Percentiles rank a stretch among this genome's conserved stretches.
Conservation (phyloP, 345 rosid genomes). For the Aethionema arabicum region DNA sequence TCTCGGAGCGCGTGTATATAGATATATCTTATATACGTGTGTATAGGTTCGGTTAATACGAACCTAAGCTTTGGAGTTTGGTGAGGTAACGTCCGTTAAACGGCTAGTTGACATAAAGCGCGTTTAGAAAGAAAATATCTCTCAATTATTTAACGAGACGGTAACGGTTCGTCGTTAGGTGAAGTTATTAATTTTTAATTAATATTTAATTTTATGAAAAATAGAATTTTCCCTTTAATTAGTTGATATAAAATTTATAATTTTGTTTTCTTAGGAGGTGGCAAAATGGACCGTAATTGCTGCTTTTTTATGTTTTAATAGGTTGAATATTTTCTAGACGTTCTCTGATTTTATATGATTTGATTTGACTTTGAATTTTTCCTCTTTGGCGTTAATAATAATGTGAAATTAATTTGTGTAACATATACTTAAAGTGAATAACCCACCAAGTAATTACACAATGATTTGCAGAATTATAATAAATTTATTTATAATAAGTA, state of each 20-base stretch:
- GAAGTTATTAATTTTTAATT: neutral
- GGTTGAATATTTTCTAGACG: conserved; percentile 23
- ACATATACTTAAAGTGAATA: too few species aligned
- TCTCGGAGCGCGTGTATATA: conserved; percentile 2
- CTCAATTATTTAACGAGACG: conserved; percentile 10
- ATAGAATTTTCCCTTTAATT: too few species aligned
- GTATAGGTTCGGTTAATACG: conserved; percentile 22
- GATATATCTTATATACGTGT: neutral
- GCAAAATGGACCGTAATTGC: conserved; percentile 30
- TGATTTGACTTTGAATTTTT: conserved; percentile 25
- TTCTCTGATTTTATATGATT: conserved; percentile 7
- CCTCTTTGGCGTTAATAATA: neutral
- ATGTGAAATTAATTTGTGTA: too few species aligned
- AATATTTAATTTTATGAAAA: too few species aligned
- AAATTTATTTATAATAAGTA: too few species aligned
- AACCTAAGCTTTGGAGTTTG: conserved; percentile 27
- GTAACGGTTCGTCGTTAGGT: conserved; percentile 22
- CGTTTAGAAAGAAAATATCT: neutral
- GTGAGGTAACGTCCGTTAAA: conserved; percentile 31
- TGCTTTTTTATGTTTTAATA: neutral
- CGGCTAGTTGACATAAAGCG: conserved; percentile 17
- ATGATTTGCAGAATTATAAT: too few species aligned
- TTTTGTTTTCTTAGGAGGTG: conserved; percentile 16
- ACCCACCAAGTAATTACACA: too few species aligned
- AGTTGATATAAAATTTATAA: too few species aligned